A percentile compares a stretch with the other conserved stretches of the same genome.
Conservation (phyloP, 106 monocot species). For the Platanthera guangdongensis region DNA sequence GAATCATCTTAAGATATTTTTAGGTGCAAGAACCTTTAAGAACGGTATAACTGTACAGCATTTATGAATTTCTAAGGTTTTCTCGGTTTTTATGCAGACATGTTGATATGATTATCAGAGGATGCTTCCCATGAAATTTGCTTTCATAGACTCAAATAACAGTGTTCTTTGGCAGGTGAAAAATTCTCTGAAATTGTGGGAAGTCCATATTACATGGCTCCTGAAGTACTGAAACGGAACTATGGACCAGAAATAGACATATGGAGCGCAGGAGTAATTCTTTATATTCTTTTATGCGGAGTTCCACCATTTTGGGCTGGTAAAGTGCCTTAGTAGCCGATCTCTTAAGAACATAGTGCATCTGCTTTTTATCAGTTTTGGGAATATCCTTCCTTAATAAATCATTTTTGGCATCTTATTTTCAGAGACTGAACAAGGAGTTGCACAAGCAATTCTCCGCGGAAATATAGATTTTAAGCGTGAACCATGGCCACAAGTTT, state of each 20-base stretch:
- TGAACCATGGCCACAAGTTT: slow-evolving; percentile 95
- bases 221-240: slow-evolving; percentile 24
- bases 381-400: not conserved
- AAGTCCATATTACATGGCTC: slow-evolving; percentile 32
- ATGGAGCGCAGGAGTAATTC: slow-evolving; percentile 29
- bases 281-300: slow-evolving; percentile 32
- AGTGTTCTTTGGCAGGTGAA: slow-evolving; percentile 13
- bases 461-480: slow-evolving; percentile 95
- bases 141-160: not conserved
- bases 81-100: not conserved
- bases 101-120: not conserved
- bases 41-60: not conserved
- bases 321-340: not conserved
- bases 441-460: slow-evolving; percentile 96
- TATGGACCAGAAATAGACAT: slow-evolving; percentile 28
- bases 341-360: not conserved
- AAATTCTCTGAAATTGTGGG: slow-evolving; percentile 30
- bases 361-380: not conserved
- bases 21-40: not conserved
- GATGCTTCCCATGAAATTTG: not conserved
- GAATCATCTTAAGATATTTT: not conserved
- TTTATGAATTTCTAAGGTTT: not conserved
- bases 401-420: slow-evolving; percentile 2
- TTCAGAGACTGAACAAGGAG: slow-evolving; percentile 98
- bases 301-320: slow-evolving; percentile 32